Evolutionary conservation across 2,329 filamentous ascomycete genomes (phyloP).

Genomic region (Talaromyces sp.): DNA sequence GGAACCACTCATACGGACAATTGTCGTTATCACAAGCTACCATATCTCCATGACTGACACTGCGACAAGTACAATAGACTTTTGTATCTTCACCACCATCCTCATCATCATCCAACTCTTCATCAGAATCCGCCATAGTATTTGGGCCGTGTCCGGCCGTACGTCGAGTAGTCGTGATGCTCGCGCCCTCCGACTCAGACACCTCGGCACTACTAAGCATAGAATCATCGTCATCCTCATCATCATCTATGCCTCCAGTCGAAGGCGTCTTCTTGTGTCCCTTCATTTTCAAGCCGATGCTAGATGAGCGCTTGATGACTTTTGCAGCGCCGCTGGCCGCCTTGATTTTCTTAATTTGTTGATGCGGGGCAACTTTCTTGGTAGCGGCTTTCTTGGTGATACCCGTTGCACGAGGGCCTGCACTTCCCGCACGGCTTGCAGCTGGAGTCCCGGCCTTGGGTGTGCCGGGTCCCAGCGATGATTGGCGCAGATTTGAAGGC

Average conservation of each 20-base stretch:
- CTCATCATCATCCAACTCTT: constrained; percentile 47
- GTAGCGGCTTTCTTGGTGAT: constrained; percentile 46
- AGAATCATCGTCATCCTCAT: constrained; percentile 52
- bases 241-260: constrained; percentile 37
- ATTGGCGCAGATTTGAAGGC: constrained; percentile 57
- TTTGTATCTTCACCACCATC: constrained; percentile 57
- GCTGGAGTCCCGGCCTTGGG: constrained; percentile 57
- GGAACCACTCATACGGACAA: constrained; percentile 65
- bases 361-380: constrained; percentile 56
- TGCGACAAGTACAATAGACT: constrained; percentile 64
- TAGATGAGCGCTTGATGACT: constrained; percentile 43
- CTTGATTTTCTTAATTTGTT: constrained; percentile 46
- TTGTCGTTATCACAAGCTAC: constrained; percentile 64
- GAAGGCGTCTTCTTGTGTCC: constrained; percentile 42
- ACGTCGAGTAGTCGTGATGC: constrained; percentile 23
- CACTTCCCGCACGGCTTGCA: constrained; percentile 57
- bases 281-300: constrained; percentile 37
- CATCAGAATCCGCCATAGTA: constrained; percentile 30
- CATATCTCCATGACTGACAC: constrained; percentile 63
- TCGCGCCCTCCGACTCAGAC: constrained; percentile 45
- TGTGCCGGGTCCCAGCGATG: constrained; percentile 61
- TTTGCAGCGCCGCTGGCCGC: constrained; percentile 34
- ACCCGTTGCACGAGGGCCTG: constrained; percentile 48
- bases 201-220: constrained; percentile 51
- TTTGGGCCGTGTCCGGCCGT: constrained; percentile 6